Percentiles rank a stretch among this genome's conserved stretches.
Conservation (phyloP, 2,329 filamentous ascomycete genomes). For the Fusarium sp. region DNA sequence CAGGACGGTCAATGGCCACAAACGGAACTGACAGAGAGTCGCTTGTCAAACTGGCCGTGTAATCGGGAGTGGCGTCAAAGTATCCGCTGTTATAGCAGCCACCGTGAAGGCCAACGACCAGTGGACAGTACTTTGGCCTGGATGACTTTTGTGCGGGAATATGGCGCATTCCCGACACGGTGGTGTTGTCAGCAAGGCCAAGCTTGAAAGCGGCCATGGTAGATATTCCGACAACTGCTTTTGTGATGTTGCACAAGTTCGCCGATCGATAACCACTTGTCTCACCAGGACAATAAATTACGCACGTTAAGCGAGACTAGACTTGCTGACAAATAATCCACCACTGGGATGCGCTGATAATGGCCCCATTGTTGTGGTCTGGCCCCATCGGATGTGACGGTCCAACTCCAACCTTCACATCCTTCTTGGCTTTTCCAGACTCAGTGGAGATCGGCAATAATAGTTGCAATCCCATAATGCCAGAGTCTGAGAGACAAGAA, state of each 20-base stretch:
- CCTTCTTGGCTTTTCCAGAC: not conserved
- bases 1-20: constrained; percentile 37
- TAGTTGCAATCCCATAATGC: not conserved
- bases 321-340: not conserved
- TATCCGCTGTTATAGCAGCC: constrained; percentile 36
- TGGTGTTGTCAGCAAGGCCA: constrained; percentile 14
- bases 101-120: constrained; percentile 37
- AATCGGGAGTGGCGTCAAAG: constrained; percentile 31
- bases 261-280: not conserved
- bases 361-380: not conserved
- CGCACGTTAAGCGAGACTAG: not conserved
- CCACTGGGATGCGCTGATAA: not conserved
- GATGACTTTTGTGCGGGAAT: constrained; percentile 17
- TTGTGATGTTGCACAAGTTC: not conserved
- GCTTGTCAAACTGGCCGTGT: constrained; percentile 26
- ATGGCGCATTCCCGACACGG: constrained; percentile 28
- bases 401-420: not conserved
- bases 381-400: not conserved
- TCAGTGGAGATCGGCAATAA: not conserved
- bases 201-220: constrained; percentile 31
- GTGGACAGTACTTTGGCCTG: constrained; percentile 20
- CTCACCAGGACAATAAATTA: not conserved
- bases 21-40: constrained; percentile 30
- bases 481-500: not conserved
- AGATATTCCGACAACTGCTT: too few species aligned